A percentile compares a stretch with the other conserved stretches of the same genome.
Evolutionary conservation across 2,329 filamentous ascomycete species (phyloP).

Genomic region (Pseudogymnoascus sp.): DNA sequence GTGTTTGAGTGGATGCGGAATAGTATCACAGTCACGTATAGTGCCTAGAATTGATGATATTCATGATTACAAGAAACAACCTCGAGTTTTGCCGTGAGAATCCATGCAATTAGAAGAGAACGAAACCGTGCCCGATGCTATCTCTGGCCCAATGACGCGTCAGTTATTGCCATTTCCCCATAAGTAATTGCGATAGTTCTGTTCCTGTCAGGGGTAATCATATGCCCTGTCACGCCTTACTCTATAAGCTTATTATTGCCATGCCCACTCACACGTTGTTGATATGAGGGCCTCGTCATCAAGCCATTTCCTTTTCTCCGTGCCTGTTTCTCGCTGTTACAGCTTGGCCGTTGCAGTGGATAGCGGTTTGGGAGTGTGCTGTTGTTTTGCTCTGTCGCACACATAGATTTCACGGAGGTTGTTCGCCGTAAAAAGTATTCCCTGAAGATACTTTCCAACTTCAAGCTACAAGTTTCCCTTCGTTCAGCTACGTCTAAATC

Average conservation of each 20-base stretch:
- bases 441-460: neutral
- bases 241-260: neutral
- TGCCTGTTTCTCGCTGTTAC: neutral
- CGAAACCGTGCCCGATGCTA: neutral
- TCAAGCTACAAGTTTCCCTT: neutral
- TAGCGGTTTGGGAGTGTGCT: neutral
- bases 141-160: neutral
- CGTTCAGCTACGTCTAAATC: neutral
- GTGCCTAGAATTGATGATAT: neutral
- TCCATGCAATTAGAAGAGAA: neutral
- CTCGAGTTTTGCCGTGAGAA: neutral
- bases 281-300: neutral
- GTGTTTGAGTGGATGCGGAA: neutral
- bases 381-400: neutral
- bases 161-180: neutral
- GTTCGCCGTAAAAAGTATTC: neutral
- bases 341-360: neutral
- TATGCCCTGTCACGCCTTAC: neutral
- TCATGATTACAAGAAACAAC: neutral
- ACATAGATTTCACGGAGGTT: neutral
- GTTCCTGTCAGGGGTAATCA: neutral
- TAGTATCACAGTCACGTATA: conserved; percentile 5
- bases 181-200: neutral
- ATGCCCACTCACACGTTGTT: neutral
- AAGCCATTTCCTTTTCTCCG: neutral